These are phyloP conservation scores for Cryptosporidium ubiquitum DNA, from an alignment of 169 alveolate genomes.

Conservation along the genomic window DNA sequence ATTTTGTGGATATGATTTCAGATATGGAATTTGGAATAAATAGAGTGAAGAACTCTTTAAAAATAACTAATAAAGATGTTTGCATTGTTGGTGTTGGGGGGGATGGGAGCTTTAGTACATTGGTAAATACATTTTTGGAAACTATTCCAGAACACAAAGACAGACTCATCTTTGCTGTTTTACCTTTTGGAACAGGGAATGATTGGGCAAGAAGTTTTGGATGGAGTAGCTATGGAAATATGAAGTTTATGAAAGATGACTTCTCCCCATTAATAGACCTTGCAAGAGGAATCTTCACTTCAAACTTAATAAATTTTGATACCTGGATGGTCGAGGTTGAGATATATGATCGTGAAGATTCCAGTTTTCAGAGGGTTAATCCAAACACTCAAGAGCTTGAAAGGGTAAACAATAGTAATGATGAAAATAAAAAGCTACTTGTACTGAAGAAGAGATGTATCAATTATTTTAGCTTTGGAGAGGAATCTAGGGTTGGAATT, in stretches of 20 bases:
- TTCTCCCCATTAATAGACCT: constrained; percentile 48
- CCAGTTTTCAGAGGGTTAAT: constrained; percentile 44
- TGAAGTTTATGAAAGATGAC: constrained; percentile 69
- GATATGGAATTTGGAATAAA: constrained; percentile 18
- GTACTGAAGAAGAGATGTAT: constrained; percentile 54
- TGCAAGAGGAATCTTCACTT: constrained; percentile 56
- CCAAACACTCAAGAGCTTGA: constrained; percentile 38
- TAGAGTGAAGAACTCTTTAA: constrained; percentile 30
- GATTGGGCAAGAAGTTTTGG: constrained; percentile 67
- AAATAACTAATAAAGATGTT: constrained; percentile 39
- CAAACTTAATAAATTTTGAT: constrained; percentile 36
- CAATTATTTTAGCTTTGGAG: constrained; percentile 69
- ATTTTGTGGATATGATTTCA: constrained; percentile 56
- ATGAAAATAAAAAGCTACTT: not conserved
- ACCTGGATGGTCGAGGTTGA: constrained; percentile 49
- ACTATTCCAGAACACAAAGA: constrained; percentile 9
- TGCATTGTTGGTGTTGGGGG: constrained; percentile 53
- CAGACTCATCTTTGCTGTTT: constrained; percentile 32
- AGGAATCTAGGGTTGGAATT: constrained; percentile 58
- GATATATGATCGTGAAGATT: not conserved
- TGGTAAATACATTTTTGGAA: constrained; percentile 15
- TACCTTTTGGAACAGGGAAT: constrained; percentile 71
- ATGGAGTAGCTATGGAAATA: constrained; percentile 59
- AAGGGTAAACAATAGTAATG: not conserved
- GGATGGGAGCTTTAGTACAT: constrained; percentile 56